A percentile compares a stretch with the other conserved stretches of the same genome.
These are phyloP conservation scores for Pyrenophora seminiperda DNA, from an alignment of 2,329 filamentous ascomycete genomes.

Conservation along the genomic window DNA sequence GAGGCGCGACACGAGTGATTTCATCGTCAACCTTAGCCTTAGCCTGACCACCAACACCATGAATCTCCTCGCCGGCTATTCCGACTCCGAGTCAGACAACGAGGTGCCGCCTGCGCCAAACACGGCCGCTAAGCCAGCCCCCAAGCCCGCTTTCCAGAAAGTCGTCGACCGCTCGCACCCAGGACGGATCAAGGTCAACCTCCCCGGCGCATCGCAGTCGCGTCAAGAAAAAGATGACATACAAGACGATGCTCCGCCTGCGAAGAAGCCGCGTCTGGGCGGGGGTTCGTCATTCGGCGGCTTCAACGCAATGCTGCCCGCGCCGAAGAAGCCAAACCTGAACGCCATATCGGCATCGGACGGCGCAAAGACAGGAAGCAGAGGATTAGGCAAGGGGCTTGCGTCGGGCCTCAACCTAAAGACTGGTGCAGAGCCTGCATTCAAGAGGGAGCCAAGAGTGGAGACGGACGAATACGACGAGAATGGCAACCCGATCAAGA, in stretches of 20 bases:
- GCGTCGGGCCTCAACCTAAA: constrained; percentile 72
- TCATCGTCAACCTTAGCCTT: constrained; percentile 14
- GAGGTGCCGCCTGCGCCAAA: constrained; percentile 53
- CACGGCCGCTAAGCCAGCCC: constrained; percentile 49
- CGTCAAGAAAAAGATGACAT: constrained; percentile 48
- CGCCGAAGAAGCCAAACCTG: constrained; percentile 68
- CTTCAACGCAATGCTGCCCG: constrained; percentile 84
- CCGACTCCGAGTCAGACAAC: constrained; percentile 74
- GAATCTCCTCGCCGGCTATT: constrained; percentile 77
- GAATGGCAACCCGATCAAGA: constrained; percentile 40
- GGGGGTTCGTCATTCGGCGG: constrained; percentile 72
- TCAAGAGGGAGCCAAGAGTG: constrained; percentile 65
- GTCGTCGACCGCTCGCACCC: constrained; percentile 81
- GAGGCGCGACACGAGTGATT: constrained; percentile 16
- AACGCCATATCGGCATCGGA: constrained; percentile 27
- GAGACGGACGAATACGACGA: constrained; percentile 43
- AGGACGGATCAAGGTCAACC: constrained; percentile 80
- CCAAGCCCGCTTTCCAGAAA: constrained; percentile 72
- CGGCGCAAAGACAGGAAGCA: constrained; percentile 38
- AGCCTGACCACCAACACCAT: constrained; percentile 53
- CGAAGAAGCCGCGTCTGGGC: constrained; percentile 71
- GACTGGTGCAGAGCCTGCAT: constrained; percentile 82
- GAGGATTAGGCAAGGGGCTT: constrained; percentile 45
- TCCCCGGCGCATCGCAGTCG: constrained; percentile 62
- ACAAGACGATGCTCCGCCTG: constrained; percentile 57